Evolutionary conservation across 2,329 filamentous ascomycete species (phyloP).

Genomic region (Penicillium crustosum): DNA sequence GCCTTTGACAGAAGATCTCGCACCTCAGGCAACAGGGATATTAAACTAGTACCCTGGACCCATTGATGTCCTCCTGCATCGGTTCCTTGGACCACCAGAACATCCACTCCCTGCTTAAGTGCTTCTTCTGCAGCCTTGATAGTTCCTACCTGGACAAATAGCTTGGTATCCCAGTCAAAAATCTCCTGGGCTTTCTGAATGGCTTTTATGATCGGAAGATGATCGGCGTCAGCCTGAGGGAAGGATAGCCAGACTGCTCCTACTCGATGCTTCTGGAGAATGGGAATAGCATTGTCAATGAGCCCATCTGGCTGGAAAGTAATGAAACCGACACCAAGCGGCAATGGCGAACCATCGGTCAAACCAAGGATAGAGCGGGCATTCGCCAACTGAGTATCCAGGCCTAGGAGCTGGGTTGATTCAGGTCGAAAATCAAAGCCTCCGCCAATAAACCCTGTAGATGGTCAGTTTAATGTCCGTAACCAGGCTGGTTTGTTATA

Average conservation of each 20-base stretch:
- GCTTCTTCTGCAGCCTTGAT: slow-evolving; percentile 56
- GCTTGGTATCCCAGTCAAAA: slow-evolving; percentile 42
- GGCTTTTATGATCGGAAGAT: slow-evolving; percentile 33
- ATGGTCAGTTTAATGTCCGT: not conserved
- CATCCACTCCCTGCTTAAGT: slow-evolving; percentile 53
- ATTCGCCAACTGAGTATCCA: slow-evolving; percentile 16
- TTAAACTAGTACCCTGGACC: slow-evolving; percentile 53
- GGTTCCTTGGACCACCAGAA: slow-evolving; percentile 61
- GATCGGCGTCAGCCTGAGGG: slow-evolving; percentile 46
- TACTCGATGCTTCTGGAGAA: slow-evolving; percentile 56
- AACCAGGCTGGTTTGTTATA: not conserved
- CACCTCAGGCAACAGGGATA: slow-evolving; percentile 60
- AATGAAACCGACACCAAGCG: slow-evolving; percentile 63
- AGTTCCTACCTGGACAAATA: slow-evolving; percentile 64
- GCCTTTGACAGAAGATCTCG: slow-evolving; percentile 43
- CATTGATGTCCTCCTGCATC: slow-evolving; percentile 67
- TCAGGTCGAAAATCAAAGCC: slow-evolving; percentile 20
- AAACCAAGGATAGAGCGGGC: slow-evolving; percentile 10
- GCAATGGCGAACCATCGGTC: slow-evolving; percentile 33
- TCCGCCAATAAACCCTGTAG: slow-evolving; percentile 23
- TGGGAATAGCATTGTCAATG: slow-evolving; percentile 42
- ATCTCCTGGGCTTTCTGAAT: slow-evolving; percentile 27
- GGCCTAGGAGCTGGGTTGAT: slow-evolving; percentile 15
- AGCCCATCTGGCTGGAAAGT: slow-evolving; percentile 47
- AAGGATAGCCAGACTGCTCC: slow-evolving; percentile 69